Base-by-base conservation (phyloP, 352 stramenopile species). In the Phytopythium helicoides region DNA sequence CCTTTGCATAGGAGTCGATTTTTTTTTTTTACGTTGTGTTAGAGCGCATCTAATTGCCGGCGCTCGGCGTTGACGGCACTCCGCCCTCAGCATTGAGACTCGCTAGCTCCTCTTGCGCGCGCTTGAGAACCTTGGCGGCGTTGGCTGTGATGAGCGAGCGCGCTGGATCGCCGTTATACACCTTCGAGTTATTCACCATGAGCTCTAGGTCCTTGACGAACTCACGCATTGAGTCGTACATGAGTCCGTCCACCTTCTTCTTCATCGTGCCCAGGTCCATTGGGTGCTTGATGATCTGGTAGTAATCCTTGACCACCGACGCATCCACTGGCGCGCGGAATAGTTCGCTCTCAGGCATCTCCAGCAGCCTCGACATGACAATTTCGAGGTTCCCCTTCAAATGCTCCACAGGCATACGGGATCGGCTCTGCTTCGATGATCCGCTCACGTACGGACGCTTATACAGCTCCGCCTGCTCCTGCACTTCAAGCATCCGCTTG, bases 181-280 rank as follows among this genome's bases (percentile, higher is more conserved):
- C 66, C 46, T 83, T 81, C 47, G 84, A 94, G 66, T 94, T 94
- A 63, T 76, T 88, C 26, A 90, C 77, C 31, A 94, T 89, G n/a
- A 92, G 66, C 62, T 94, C 84, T 34, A 94, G 58, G 45, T 94
- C 84, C 54, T 89, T 89, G 45, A 92, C 74, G 34, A 94, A 94
- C n/a, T 89, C 77, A 9, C 81, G 79, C 76, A 91, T 89, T 48
- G 81, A 91, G 52, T 87, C 80, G 63, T 94, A 94, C 52, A 77
- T 59, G 39, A 75, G 68, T 0, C 76, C 62, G 11, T 76, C 56
- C 18, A 87, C 84, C 60, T 94, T 94, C 46, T 64, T 66, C 40
- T 71, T 68, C 62, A 94, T 83, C 16, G 73, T 64, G 28, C 67
- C 73, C 45, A 94, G 58, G 56, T 94, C 84, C 79, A 94, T 92